Percentiles rank a stretch among this genome's conserved stretches.
These are phyloP conservation scores for Galium porrigens DNA, from an alignment of 305 asterid genomes.

Conservation along the genomic window DNA sequence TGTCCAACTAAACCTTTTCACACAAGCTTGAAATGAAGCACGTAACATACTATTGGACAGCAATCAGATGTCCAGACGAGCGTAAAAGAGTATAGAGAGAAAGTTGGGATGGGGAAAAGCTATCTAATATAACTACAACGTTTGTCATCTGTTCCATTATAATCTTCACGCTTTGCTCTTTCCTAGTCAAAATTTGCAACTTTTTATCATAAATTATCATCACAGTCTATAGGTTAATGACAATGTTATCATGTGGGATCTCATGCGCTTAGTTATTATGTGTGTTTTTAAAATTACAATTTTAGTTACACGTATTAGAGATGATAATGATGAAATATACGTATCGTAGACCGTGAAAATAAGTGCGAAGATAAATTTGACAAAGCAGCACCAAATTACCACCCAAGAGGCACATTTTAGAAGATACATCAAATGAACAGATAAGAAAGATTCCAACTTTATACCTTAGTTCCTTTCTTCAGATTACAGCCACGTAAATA, in stretches of 20 bases:
- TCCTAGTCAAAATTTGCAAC: neutral
- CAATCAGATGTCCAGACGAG: neutral
- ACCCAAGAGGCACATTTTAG: neutral
- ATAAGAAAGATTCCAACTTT: slow-evolving; percentile 4
- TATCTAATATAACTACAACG: too few relatives aligned
- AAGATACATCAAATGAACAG: neutral
- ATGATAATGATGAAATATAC: neutral
- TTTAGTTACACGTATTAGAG: neutral
- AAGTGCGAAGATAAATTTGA: neutral
- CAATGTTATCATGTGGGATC: neutral
- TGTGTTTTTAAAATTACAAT: neutral
- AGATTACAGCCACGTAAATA: slow-evolving; percentile 91
- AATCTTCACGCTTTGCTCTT: neutral
- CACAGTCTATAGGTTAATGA: neutral
- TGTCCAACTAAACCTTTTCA: neutral
- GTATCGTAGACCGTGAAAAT: neutral
- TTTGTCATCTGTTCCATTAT: neutral
- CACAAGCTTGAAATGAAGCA: neutral
- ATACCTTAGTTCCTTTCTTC: slow-evolving; percentile 80
- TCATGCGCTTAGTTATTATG: neutral
- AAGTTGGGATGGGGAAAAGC: neutral
- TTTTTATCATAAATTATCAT: neutral
- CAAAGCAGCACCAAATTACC: neutral
- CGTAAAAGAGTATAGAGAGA: neutral
- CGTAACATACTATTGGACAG: neutral